Conservation (phyloP, 2,329 filamentous ascomycete genomes). For the Sarocladium oryzae region DNA sequence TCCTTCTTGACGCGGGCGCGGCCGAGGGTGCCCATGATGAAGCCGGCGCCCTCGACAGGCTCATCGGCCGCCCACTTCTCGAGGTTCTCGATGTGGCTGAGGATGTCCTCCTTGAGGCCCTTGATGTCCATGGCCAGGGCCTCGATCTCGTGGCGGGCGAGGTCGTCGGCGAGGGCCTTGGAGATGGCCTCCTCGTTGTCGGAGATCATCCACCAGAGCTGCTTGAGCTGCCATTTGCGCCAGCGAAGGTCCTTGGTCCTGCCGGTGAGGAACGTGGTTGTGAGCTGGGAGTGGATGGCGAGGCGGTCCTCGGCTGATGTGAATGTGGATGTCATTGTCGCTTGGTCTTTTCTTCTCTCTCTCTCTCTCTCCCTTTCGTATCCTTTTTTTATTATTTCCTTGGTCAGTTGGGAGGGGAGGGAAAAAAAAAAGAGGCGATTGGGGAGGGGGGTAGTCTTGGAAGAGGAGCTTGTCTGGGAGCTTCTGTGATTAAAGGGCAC, state of each 20-base stretch:
- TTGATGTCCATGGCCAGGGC: constrained; percentile 66
- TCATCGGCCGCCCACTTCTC: constrained; percentile 82
- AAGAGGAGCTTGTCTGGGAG: too few species aligned
- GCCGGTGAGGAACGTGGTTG: constrained; percentile 65
- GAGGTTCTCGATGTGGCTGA: constrained; percentile 71
- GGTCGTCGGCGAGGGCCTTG: constrained; percentile 70
- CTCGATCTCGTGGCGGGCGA: constrained; percentile 74
- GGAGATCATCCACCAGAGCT: constrained; percentile 87
- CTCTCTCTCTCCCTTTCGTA: too few species aligned
- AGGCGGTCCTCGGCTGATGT: constrained; percentile 64
- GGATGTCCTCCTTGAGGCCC: constrained; percentile 74
- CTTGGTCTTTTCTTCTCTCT: too few species aligned
- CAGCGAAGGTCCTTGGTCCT: constrained; percentile 79
- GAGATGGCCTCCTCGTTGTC: constrained; percentile 69
- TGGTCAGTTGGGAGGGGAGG: too few species aligned
- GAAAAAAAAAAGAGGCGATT: too few species aligned
- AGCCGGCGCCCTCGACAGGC: constrained; percentile 59
- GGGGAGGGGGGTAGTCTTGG: too few species aligned
- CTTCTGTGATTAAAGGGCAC: too few species aligned
- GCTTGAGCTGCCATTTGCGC: constrained; percentile 78
- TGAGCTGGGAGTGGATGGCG: constrained; percentile 50
- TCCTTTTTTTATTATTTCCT: too few species aligned
- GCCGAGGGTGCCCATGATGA: constrained; percentile 58
- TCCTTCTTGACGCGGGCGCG: constrained; percentile 61
- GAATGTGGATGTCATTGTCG: too few species aligned